Evolutionary conservation across 768 basidiomycete genomes (phyloP).

Genomic region (Clitopilus passeckerianus): DNA sequence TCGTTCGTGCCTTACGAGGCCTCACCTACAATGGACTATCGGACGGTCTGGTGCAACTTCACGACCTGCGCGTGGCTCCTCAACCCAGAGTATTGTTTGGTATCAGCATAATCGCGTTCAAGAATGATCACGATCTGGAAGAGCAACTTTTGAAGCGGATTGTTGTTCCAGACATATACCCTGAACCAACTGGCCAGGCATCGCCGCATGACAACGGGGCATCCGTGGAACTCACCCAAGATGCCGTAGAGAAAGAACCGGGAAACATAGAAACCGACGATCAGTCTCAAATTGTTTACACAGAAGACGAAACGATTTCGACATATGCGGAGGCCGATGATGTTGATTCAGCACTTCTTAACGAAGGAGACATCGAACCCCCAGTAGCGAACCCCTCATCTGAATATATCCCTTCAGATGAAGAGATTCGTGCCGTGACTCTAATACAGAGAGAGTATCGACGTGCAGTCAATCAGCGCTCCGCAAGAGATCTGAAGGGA

Average conservation of each 20-base stretch:
- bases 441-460: constrained; percentile 13
- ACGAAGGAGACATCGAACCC: no score
- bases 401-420: constrained; percentile 8
- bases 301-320: no score
- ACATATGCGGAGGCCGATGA: no score
- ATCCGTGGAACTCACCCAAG: no score
- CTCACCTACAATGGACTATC: constrained; percentile 8
- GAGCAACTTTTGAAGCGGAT: no score
- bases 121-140: background rate
- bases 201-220: no score
- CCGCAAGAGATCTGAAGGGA: background rate
- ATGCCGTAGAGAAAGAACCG: no score
- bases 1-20: constrained; percentile 16
- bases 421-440: constrained; percentile 19
- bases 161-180: no score
- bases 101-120: background rate
- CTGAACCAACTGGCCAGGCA: no score
- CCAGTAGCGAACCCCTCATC: background rate
- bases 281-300: no score
- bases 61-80: constrained; percentile 8
- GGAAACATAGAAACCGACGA: no score
- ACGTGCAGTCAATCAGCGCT: constrained; percentile 3
- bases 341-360: no score
- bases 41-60: constrained; percentile 22
- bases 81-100: background rate